Percentiles rank a stretch among this genome's conserved stretches.
These are phyloP conservation scores for Microdochium nivale DNA, from an alignment of 2,329 filamentous ascomycete species.

Conservation along the genomic window DNA sequence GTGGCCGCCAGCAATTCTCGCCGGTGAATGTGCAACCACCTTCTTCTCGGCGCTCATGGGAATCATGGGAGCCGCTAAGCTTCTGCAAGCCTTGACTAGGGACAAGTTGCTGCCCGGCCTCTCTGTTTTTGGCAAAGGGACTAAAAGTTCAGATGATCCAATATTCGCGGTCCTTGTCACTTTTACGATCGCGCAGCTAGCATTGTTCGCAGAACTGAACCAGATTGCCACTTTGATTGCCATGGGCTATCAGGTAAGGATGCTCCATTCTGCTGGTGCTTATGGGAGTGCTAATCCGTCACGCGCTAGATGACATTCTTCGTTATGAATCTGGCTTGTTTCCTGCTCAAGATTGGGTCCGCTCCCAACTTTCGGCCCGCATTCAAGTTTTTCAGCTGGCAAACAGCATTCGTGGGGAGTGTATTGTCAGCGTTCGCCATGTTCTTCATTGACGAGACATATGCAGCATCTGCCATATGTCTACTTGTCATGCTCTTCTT, in stretches of 20 bases:
- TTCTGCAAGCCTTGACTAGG: constrained; percentile 73
- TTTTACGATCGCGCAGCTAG: constrained; percentile 66
- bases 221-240: constrained; percentile 84
- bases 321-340: constrained; percentile 81
- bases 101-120: constrained; percentile 74
- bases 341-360: constrained; percentile 76
- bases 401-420: constrained; percentile 68
- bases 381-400: constrained; percentile 84
- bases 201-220: constrained; percentile 76
- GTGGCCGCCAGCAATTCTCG: constrained; percentile 64
- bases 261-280: neutral
- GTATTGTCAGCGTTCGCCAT: constrained; percentile 72
- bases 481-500: constrained; percentile 71
- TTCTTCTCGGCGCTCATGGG: constrained; percentile 86
- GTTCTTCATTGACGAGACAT: constrained; percentile 83
- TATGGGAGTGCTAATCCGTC: constrained; percentile 5
- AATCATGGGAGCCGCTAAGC: constrained; percentile 74
- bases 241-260: constrained; percentile 68
- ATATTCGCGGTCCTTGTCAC: constrained; percentile 69
- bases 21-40: constrained; percentile 74
- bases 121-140: constrained; percentile 65
- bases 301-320: constrained; percentile 68
- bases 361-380: constrained; percentile 84
- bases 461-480: constrained; percentile 66
- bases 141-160: constrained; percentile 64